Evolutionary conservation across 768 basidiomycete genomes (phyloP).

Genomic region (Cytidiella melzeri): DNA sequence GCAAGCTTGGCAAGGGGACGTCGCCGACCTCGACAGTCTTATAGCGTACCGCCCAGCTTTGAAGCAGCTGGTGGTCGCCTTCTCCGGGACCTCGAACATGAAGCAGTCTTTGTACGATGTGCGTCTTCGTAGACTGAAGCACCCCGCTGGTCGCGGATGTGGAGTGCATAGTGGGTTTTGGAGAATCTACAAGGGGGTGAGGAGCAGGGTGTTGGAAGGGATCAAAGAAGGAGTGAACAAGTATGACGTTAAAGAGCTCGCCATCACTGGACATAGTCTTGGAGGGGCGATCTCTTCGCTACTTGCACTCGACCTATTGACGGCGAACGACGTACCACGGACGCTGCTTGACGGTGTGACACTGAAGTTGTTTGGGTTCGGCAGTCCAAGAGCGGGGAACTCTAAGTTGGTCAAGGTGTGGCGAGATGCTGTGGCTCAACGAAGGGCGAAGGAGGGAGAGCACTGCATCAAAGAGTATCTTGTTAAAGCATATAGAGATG

Average conservation of each 20-base stretch:
- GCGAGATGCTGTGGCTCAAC: constrained; percentile 30
- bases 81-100: constrained; percentile 42
- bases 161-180: constrained; percentile 52
- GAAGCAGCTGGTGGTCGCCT: constrained; percentile 45
- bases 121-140: constrained; percentile 30
- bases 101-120: constrained; percentile 45
- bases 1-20: constrained; percentile 33
- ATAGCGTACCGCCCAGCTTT: constrained; percentile 38
- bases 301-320: constrained; percentile 41
- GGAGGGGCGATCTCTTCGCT: constrained; percentile 49
- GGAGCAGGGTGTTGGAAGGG: constrained; percentile 26
- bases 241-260: constrained; percentile 33
- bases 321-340: constrained; percentile 17
- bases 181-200: constrained; percentile 42
- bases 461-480: constrained; percentile 39
- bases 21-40: constrained; percentile 40
- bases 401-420: constrained; percentile 35
- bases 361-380: constrained; percentile 44
- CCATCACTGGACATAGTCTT: constrained; percentile 55
- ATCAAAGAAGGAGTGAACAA: constrained; percentile 34
- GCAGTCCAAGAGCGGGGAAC: constrained; percentile 46
- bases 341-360: constrained; percentile 24
- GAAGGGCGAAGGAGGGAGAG: constrained; percentile 31
- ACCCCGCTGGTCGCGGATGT: constrained; percentile 32
- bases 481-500: constrained; percentile 53